These are phyloP conservation scores for Fraxinus paxiana DNA, from an alignment of 305 asterid genomes.

Conservation along the genomic window DNA sequence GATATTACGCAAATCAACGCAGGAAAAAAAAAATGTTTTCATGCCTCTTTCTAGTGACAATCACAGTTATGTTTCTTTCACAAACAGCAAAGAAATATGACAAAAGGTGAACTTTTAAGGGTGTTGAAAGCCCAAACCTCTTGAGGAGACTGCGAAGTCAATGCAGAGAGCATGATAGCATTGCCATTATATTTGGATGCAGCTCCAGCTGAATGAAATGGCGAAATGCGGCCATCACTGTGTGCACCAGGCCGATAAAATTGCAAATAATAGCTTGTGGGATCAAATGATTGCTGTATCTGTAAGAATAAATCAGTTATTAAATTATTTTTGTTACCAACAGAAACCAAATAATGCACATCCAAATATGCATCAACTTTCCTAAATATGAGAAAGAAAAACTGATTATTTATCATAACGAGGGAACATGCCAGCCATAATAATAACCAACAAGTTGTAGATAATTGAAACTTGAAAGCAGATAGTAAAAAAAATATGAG, in stretches of 20 bases:
- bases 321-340: neutral
- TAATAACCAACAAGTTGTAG: neutral
- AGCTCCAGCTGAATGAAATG: slow-evolving; percentile 61
- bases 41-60: neutral
- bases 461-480: neutral
- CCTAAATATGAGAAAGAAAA: neutral
- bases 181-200: slow-evolving; percentile 39
- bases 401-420: neutral
- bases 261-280: slow-evolving; percentile 72
- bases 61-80: slow-evolving; percentile 2
- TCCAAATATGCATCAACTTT: slow-evolving; percentile 11
- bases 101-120: neutral
- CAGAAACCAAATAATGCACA: neutral
- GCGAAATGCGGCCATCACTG: slow-evolving; percentile 76
- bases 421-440: neutral
- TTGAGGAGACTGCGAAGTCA: slow-evolving; percentile 70
- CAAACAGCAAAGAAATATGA: neutral
- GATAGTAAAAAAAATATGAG: neutral
- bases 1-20: neutral
- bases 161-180: slow-evolving; percentile 44
- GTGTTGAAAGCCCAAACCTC: slow-evolving; percentile 54
- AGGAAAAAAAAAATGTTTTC: neutral
- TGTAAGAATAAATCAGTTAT: slow-evolving; percentile 29
- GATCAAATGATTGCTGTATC: slow-evolving; percentile 82
- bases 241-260: slow-evolving; percentile 63